Evolutionary conservation across 2,329 filamentous ascomycete genomes (phyloP).

Genomic region (Calonectria naviculata): DNA sequence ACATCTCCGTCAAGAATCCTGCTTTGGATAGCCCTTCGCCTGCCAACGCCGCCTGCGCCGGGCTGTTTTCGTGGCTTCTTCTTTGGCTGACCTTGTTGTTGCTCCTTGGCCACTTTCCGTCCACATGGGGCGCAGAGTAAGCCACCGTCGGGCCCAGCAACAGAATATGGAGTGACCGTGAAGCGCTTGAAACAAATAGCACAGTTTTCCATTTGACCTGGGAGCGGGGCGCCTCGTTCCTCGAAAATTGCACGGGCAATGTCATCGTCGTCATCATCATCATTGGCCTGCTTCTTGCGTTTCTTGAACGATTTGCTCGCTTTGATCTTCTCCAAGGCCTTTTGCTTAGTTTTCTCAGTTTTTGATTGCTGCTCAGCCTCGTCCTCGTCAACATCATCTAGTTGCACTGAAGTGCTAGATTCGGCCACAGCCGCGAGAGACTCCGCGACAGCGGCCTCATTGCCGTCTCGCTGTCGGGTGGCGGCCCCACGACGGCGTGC

Average conservation of each 20-base stretch:
- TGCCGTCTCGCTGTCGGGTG: slow-evolving; percentile 24
- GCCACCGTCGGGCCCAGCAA: slow-evolving; percentile 83
- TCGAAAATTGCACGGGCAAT: slow-evolving; percentile 61
- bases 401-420: slow-evolving; percentile 40
- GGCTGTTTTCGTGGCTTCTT: slow-evolving; percentile 61
- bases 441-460: slow-evolving; percentile 35
- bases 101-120: slow-evolving; percentile 76
- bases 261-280: slow-evolving; percentile 62
- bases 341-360: slow-evolving; percentile 58
- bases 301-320: slow-evolving; percentile 68
- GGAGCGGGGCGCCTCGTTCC: slow-evolving; percentile 65
- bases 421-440: slow-evolving; percentile 30
- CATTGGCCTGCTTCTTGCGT: slow-evolving; percentile 54
- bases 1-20: slow-evolving; percentile 82
- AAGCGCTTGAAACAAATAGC: slow-evolving; percentile 88
- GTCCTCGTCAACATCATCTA: slow-evolving; percentile 20
- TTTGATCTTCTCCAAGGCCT: slow-evolving; percentile 71
- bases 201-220: slow-evolving; percentile 91
- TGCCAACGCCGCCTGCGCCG: slow-evolving; percentile 64
- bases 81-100: slow-evolving; percentile 50
- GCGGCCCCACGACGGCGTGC: slow-evolving; percentile 56
- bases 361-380: slow-evolving; percentile 35
- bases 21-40: slow-evolving; percentile 83
- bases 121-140: slow-evolving; percentile 88
- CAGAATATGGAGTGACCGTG: slow-evolving; percentile 90